A percentile compares a stretch with the other conserved stretches of the same genome.
These are phyloP conservation scores for Chlorophyllum brunneum DNA, from an alignment of 768 basidiomycete genomes.

Conservation along the genomic window DNA sequence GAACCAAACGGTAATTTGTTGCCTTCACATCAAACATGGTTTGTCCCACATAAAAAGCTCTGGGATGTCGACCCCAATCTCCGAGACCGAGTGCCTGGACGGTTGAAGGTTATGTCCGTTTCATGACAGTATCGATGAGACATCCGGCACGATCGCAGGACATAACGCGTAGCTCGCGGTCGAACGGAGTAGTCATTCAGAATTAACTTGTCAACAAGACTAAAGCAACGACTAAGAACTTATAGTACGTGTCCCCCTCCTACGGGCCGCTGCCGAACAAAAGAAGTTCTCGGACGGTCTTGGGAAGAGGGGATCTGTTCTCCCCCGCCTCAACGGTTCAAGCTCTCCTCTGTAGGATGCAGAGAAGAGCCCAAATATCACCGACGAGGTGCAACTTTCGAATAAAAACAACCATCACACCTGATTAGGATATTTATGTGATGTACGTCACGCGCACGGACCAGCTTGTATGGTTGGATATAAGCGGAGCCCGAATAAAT, in stretches of 20 bases:
- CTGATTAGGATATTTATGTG: conserved; percentile 12
- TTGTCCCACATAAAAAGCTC: conserved; percentile 1
- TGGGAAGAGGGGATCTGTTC: conserved; percentile 56
- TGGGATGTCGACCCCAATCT: not conserved
- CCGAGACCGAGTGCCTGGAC: conserved; percentile 6
- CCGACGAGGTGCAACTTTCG: conserved; percentile 71
- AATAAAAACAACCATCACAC: conserved; percentile 22
- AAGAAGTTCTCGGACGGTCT: conserved; percentile 52
- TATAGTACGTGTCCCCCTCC: conserved; percentile 39
- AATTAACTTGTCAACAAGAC: too few species aligned
- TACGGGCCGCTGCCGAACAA: conserved; percentile 63
- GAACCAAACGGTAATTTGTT: too few species aligned
- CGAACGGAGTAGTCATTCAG: not conserved
- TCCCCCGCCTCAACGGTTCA: conserved; percentile 57
- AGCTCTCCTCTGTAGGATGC: conserved; percentile 38
- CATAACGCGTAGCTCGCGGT: not conserved
- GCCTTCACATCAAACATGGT: too few species aligned
- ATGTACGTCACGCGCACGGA: conserved; percentile 46
- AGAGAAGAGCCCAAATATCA: conserved; percentile 67
- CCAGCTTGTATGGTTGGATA: conserved; percentile 27
- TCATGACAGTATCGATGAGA: not conserved
- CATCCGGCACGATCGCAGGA: not conserved
- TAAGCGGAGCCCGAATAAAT: conserved; percentile 19
- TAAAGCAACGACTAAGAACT: too few species aligned
- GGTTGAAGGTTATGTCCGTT: conserved; percentile 4